These are phyloP conservation scores for Talaromyces borbonicus DNA, from an alignment of 495 filamentous ascomycete genomes.

Conservation along the genomic window DNA sequence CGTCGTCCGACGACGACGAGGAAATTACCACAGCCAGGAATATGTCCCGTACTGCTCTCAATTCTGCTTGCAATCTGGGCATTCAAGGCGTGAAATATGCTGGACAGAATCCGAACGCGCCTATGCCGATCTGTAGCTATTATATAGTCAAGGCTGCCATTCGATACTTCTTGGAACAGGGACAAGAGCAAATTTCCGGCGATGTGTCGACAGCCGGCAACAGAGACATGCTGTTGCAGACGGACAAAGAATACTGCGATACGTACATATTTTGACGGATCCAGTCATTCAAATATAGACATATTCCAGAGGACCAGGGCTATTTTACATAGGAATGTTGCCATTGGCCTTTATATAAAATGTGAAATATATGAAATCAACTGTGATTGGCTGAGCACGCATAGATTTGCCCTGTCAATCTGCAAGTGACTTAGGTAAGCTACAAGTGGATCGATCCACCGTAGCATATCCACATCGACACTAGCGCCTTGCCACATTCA, in stretches of 20 bases:
- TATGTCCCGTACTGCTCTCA: background rate
- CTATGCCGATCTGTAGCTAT: background rate
- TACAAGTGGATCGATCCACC: no score
- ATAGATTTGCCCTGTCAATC: no score
- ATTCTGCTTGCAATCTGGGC: background rate
- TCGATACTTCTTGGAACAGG: background rate
- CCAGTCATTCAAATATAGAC: no score
- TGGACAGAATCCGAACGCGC: background rate
- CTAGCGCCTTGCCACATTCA: slow-evolving; percentile 2
- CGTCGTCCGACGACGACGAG: background rate
- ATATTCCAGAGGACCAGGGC: no score
- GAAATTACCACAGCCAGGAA: background rate
- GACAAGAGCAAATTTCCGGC: background rate
- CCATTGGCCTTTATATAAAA: no score
- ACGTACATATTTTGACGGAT: slow-evolving; percentile 3
- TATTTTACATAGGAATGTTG: no score
- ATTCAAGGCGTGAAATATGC: background rate
- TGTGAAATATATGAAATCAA: no score
- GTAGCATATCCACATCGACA: background rate
- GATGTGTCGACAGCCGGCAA: background rate
- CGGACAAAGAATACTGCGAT: background rate
- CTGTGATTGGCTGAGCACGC: no score
- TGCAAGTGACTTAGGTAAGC: no score
- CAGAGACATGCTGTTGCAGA: background rate
- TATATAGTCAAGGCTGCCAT: slow-evolving; percentile 1